These are phyloP conservation scores for Dichotomopilus funicola DNA, from an alignment of 2,329 filamentous ascomycete genomes.

Conservation along the genomic window DNA sequence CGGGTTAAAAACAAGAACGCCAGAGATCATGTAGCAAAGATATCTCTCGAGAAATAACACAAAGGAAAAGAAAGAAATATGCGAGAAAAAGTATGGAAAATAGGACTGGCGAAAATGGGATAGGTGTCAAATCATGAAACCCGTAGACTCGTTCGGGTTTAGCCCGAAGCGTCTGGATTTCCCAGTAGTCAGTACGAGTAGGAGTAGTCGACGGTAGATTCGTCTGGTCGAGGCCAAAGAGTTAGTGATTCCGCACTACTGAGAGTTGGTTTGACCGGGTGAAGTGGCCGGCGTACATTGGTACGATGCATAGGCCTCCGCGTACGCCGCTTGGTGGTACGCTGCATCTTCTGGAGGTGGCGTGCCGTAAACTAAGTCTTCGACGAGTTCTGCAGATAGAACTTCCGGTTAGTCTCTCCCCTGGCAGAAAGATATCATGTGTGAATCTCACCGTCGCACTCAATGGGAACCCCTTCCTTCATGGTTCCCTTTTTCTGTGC, in stretches of 20 bases:
- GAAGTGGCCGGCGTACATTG: constrained; percentile 1
- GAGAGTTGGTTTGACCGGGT: not conserved
- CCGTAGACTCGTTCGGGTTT: not conserved
- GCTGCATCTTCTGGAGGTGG: constrained; percentile 14
- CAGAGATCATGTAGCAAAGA: too few species aligned
- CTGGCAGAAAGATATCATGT: too few species aligned
- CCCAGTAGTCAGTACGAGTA: constrained; percentile 2
- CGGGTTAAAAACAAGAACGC: constrained; percentile 2
- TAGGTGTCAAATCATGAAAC: not conserved
- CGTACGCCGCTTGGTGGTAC: constrained; percentile 8
- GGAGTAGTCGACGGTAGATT: constrained; percentile 2
- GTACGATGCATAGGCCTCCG: constrained; percentile 4
- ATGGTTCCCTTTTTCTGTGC: constrained; percentile 24
- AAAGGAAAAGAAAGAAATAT: too few species aligned
- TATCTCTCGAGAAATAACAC: too few species aligned
- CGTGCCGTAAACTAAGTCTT: constrained; percentile 19
- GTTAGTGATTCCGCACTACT: not conserved
- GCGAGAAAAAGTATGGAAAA: too few species aligned
- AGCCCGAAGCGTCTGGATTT: too few species aligned
- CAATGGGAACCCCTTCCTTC: constrained; percentile 14
- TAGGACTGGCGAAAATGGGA: not conserved
- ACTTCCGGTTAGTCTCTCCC: not conserved
- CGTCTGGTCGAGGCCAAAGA: constrained; percentile 1
- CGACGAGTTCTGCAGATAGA: constrained; percentile 11
- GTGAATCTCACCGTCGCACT: constrained; percentile 11